Evolutionary conservation across 108 stramenopile genomes (phyloP), one percentile per base, ranked within the genome.

Genomic region (Cyclotella sp.): DNA sequence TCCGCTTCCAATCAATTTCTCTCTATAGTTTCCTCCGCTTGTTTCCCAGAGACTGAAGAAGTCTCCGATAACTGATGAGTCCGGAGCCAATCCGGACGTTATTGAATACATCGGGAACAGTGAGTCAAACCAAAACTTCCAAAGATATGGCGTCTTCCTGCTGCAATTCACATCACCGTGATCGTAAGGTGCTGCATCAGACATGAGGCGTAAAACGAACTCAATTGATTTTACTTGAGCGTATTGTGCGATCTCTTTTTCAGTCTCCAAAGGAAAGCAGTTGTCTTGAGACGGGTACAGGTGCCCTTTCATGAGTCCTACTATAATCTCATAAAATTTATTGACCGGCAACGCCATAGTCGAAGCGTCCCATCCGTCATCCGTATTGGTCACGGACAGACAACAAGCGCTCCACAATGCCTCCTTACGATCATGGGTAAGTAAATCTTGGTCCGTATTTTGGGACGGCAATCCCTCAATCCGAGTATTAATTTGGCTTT

Each of bases 111-210:
- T 26, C 9, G 70, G 75, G 22, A 82, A 40, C 3, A 82, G 54
- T n/a, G 81, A 75, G 43, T 82, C 75, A 51, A 82, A 76, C 81
- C 75, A 82, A 72, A 72, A 82, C 63, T 72, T 82, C 81, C 81
- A 82, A 53, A 82, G 70, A 59, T 72, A 60, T 22, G 70, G 81
- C 26, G 75, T 76, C 49, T 64, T 72, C 29, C 66, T 72, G 30
- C 55, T 42, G 0, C 29, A 18, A 57, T 42, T 55, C 39, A 59
- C 43, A 30, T 67, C 45, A 12, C 19, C 4, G 34, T 71, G 63
- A 40, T 70, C 43, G 51, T 72, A 75, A 21, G 73, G 74, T 29
- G 55, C 45, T 63, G 81, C 81, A 72, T 82, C 81, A 13, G 81
- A 82, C 81, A 82, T 76, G 44, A 76, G 75, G 19, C 49, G 42